These are phyloP conservation scores for Lasiodiplodia sp. DNA, from an alignment of 2,329 filamentous ascomycete species.

Conservation along the genomic window DNA sequence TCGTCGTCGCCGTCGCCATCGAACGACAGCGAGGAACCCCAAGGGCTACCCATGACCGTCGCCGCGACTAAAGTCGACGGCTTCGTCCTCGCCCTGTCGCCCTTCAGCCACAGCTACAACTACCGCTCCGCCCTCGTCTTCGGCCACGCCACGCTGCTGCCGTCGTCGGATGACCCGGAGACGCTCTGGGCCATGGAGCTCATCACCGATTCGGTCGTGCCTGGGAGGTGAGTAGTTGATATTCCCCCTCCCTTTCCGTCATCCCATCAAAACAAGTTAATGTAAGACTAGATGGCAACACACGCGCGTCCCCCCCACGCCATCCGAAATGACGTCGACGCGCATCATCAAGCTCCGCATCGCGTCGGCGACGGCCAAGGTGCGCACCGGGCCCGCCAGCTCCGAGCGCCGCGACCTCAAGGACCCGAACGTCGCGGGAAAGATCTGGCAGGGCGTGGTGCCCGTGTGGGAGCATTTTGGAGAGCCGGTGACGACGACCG, in stretches of 20 bases:
- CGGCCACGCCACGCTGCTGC: constrained; percentile 73
- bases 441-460: constrained; percentile 68
- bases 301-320: constrained; percentile 73
- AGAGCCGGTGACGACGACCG: constrained; percentile 61
- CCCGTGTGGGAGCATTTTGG: constrained; percentile 70
- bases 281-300: constrained; percentile 61
- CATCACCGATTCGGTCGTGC: constrained; percentile 77
- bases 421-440: constrained; percentile 56
- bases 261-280: neutral
- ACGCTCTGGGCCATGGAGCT: constrained; percentile 74
- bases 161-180: neutral
- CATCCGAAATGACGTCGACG: constrained; percentile 77
- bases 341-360: constrained; percentile 74
- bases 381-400: constrained; percentile 70
- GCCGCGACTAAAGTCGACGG: constrained; percentile 80
- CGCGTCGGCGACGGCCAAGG: constrained; percentile 76
- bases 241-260: neutral
- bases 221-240: constrained; percentile 54
- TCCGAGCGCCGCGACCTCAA: constrained; percentile 65
- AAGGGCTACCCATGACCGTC: constrained; percentile 74
- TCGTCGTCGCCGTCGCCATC: neutral
- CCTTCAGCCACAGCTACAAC: constrained; percentile 84
- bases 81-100: constrained; percentile 78
- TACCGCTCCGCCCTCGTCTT: constrained; percentile 83
- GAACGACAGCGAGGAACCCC: constrained; percentile 30